Evolutionary conservation across 306 rosid genomes (phyloP).

Genomic region (Carpinus fangiana): DNA sequence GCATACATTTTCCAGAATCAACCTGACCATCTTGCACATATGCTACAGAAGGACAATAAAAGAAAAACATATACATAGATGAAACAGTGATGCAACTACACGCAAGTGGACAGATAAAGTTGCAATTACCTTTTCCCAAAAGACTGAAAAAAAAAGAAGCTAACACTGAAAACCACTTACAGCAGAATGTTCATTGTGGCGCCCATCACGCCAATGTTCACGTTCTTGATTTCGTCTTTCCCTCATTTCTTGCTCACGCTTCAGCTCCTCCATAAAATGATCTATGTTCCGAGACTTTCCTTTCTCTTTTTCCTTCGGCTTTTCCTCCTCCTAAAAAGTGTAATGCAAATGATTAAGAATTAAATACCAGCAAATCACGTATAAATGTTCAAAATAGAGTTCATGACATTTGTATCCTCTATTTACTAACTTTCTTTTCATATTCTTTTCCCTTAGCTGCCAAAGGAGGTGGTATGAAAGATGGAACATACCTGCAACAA

Average conservation of each 20-base stretch:
- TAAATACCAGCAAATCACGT: constrained; percentile 15
- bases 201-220: constrained; percentile 84
- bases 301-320: constrained; percentile 86
- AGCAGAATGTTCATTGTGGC: constrained; percentile 57
- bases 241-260: constrained; percentile 95
- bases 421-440: constrained; percentile 76
- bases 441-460: constrained; percentile 93
- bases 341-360: constrained; percentile 32
- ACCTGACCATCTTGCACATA: neutral
- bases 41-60: neutral
- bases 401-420: constrained; percentile 11
- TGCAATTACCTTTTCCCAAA: neutral
- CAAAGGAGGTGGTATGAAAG: constrained; percentile 96
- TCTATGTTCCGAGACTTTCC: constrained; percentile 90
- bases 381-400: constrained; percentile 10
- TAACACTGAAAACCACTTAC: constrained; percentile 46
- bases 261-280: constrained; percentile 96
- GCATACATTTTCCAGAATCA: neutral
- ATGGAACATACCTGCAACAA: constrained; percentile 93
- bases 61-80: neutral
- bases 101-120: constrained; percentile 3
- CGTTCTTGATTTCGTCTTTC: constrained; percentile 95
- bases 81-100: constrained; percentile 18
- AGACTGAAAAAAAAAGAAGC: constrained; percentile 14
- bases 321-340: constrained; percentile 76